Percentiles rank a stretch among this genome's conserved stretches.
Evolutionary conservation across 306 rosid species (phyloP).

Genomic region (Vigna hirtella): DNA sequence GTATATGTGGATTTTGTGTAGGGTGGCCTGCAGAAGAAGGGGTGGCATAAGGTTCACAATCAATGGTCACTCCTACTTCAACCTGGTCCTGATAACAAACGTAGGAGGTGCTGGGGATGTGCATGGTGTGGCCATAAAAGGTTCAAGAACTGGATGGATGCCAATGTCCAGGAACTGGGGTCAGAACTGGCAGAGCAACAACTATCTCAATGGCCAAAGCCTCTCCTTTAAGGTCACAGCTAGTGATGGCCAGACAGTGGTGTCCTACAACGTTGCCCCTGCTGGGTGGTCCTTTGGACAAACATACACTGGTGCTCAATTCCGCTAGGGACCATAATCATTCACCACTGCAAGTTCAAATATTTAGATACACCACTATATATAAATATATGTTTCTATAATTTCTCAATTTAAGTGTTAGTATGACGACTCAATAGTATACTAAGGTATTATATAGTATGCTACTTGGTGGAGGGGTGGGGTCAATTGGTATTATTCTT

Average conservation of each 20-base stretch:
- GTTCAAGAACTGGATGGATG: slow-evolving; percentile 86
- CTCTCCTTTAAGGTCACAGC: slow-evolving; percentile 92
- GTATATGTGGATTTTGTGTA: slow-evolving; percentile 40
- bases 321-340: slow-evolving; percentile 52
- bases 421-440: slow-evolving; percentile 65
- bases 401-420: slow-evolving; percentile 33
- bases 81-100: slow-evolving; percentile 88
- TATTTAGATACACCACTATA: background rate
- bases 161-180: slow-evolving; percentile 98
- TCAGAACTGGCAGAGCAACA: slow-evolving; percentile 98
- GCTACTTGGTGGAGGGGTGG: slow-evolving; percentile 43
- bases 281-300: slow-evolving; percentile 95
- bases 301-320: slow-evolving; percentile 87
- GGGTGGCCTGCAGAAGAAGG: slow-evolving; percentile 87
- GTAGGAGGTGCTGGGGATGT: slow-evolving; percentile 99
- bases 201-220: slow-evolving; percentile 81
- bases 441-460: slow-evolving; percentile 84
- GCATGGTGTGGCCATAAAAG: slow-evolving; percentile 74
- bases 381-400: background rate
- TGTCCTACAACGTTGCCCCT: slow-evolving; percentile 83
- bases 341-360: background rate
- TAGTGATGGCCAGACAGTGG: slow-evolving; percentile 73
- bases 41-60: slow-evolving; percentile 95
- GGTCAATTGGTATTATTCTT: slow-evolving; percentile 31
- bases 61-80: slow-evolving; percentile 97